Evolutionary conservation across 2,329 filamentous ascomycete genomes (phyloP).

Genomic region (Ascochyta lentis): DNA sequence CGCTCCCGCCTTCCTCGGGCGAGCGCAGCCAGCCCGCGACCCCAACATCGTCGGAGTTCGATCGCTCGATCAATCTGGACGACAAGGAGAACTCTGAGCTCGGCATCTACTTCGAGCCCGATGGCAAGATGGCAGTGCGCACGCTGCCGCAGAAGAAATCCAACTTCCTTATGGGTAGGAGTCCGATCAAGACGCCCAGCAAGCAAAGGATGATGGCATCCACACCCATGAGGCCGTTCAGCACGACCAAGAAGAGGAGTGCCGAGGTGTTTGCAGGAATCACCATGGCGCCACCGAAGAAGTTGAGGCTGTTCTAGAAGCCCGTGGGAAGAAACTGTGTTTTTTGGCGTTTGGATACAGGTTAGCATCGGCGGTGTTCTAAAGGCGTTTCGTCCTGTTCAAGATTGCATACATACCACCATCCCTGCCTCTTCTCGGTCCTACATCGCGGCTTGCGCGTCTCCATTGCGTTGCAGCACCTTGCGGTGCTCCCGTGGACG

Average conservation of each 20-base stretch:
- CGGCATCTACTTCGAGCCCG: slow-evolving; percentile 47
- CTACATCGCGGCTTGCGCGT: slow-evolving; percentile 25
- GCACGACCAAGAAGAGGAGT: slow-evolving; percentile 32
- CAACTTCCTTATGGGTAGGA: slow-evolving; percentile 39
- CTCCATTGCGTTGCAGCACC: slow-evolving; percentile 28
- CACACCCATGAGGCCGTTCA: slow-evolving; percentile 32
- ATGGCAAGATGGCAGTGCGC: slow-evolving; percentile 57
- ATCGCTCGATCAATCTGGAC: slow-evolving; percentile 33
- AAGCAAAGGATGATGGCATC: slow-evolving; percentile 52
- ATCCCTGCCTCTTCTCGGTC: background rate
- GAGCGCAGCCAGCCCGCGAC: slow-evolving; percentile 34
- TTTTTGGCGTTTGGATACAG: slow-evolving; percentile 8
- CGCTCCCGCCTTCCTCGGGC: slow-evolving; percentile 29
- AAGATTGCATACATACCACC: no score
- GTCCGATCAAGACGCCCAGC: slow-evolving; percentile 60
- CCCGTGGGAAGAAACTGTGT: background rate
- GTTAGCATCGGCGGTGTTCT: no score
- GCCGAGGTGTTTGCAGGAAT: slow-evolving; percentile 26
- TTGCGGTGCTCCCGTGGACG: slow-evolving; percentile 25
- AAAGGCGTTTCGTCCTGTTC: no score
- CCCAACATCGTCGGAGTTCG: slow-evolving; percentile 38
- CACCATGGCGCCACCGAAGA: slow-evolving; percentile 35
- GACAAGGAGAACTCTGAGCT: slow-evolving; percentile 48
- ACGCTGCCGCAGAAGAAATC: slow-evolving; percentile 36
- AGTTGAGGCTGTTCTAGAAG: slow-evolving; percentile 31